phyloP scores from a whole-genome alignment of 179 eudicot species.

The Beta corolliflora region DNA sequence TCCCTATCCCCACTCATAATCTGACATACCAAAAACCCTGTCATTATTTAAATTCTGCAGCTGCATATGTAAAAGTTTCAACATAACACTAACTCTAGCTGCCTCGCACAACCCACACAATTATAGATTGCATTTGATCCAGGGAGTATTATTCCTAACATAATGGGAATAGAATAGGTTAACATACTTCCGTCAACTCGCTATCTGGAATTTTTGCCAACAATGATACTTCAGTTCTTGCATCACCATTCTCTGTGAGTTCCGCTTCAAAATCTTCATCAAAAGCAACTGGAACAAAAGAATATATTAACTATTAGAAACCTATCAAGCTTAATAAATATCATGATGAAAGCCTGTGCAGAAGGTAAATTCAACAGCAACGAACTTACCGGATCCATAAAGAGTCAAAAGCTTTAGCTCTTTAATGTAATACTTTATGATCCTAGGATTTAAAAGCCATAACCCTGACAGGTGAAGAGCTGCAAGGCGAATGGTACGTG shows the following conservation, averaged over 20 bases:
- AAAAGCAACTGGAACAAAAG: constrained; percentile 70
- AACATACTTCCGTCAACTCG: constrained; percentile 75
- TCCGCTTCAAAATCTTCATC: constrained; percentile 99
- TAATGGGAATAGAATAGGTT: neutral
- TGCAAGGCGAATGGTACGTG: constrained; percentile 96
- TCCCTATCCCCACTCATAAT: too few relatives aligned
- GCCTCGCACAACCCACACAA: neutral
- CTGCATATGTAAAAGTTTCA: neutral
- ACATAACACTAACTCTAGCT: neutral
- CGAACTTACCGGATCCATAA: constrained; percentile 84
- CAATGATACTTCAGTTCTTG: constrained; percentile 76
- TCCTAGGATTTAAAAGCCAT: constrained; percentile 69
- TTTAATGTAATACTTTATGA: constrained; percentile 70
- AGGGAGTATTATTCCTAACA: neutral
- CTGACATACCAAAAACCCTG: too few relatives aligned
- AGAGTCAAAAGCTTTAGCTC: constrained; percentile 83
- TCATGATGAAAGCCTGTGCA: neutral
- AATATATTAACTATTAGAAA: neutral
- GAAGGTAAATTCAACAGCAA: constrained; percentile 4
- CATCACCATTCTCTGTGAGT: constrained; percentile 75
- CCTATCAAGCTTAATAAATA: neutral
- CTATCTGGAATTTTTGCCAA: constrained; percentile 69
- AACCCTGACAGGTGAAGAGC: constrained; percentile 94
- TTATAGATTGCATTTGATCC: neutral
- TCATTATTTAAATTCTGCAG: neutral